Evolutionary conservation across 106 monocot species (phyloP).

Genomic region (Dactylorhiza incarnata): DNA sequence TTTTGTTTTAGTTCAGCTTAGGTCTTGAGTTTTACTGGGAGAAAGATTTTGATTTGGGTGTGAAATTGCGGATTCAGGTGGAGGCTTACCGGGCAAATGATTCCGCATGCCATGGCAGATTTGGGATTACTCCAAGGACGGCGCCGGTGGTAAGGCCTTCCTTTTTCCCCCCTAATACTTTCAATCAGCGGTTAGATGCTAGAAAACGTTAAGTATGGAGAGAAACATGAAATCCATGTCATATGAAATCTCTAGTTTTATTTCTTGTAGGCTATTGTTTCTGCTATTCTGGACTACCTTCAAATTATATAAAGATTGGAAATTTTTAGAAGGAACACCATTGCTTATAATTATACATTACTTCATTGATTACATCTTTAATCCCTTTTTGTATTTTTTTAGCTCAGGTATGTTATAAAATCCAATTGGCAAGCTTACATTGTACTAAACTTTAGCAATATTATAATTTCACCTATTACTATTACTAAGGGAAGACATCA

Average conservation of each 20-base stretch:
- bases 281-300: neutral
- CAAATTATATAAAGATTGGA: neutral
- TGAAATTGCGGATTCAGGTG: constrained; percentile 24
- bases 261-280: neutral
- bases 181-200: neutral
- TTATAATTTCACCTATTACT: neutral
- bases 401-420: neutral
- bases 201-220: neutral
- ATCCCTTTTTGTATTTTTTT: neutral
- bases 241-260: neutral
- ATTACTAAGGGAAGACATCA: no score
- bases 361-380: neutral
- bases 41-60: neutral
- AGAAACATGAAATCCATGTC: neutral
- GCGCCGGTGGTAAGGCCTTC: constrained; percentile 54
- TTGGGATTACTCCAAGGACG: constrained; percentile 54
- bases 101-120: constrained; percentile 65
- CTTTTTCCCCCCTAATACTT: neutral
- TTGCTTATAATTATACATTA: neutral
- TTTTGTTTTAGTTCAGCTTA: neutral
- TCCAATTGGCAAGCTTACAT: neutral
- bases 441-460: neutral
- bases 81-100: constrained; percentile 67
- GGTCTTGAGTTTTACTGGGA: neutral
- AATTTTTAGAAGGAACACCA: neutral